phyloP scores from a whole-genome alignment of 805 yeast species.

The Pachysolen tannophilus region DNA sequence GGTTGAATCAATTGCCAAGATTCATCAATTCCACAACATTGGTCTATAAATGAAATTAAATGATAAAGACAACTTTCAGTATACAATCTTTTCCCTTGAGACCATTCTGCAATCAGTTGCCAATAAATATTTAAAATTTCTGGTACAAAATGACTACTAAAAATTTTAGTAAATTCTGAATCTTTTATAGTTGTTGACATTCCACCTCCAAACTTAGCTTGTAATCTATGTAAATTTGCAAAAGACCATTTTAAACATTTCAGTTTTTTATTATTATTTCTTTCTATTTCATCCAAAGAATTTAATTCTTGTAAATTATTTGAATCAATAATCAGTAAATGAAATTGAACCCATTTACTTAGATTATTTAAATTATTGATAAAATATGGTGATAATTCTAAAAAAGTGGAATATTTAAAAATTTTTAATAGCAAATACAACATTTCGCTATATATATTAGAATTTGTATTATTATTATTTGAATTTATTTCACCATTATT shows the following conservation, averaged over 20 bases:
- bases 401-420: conserved; percentile 69
- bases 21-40: conserved; percentile 42
- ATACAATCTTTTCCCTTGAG: conserved; percentile 53
- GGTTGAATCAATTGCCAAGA: conserved; percentile 65
- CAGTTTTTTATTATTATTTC: conserved; percentile 41
- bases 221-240: conserved; percentile 63
- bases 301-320: conserved; percentile 40
- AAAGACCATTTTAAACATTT: conserved; percentile 82
- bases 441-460: conserved; percentile 44
- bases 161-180: conserved; percentile 22
- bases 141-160: conserved; percentile 57
- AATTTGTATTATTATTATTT: conserved; percentile 18
- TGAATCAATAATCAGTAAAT: conserved; percentile 51
- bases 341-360: conserved; percentile 64
- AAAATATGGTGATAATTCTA: conserved; percentile 60
- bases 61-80: conserved; percentile 55
- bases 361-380: conserved; percentile 38
- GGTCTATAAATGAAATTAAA: conserved; percentile 51
- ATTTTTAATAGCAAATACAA: conserved; percentile 64
- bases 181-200: conserved; percentile 5
- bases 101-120: conserved; percentile 62
- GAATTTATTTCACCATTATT: too few relatives aligned
- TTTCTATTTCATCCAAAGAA: conserved; percentile 37
- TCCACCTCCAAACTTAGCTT: conserved; percentile 53
- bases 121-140: conserved; percentile 56